Percentiles rank a stretch among this genome's conserved stretches.
These are phyloP conservation scores for Calonectria fujianensis DNA, from an alignment of 2,329 filamentous ascomycete species.

Conservation along the genomic window DNA sequence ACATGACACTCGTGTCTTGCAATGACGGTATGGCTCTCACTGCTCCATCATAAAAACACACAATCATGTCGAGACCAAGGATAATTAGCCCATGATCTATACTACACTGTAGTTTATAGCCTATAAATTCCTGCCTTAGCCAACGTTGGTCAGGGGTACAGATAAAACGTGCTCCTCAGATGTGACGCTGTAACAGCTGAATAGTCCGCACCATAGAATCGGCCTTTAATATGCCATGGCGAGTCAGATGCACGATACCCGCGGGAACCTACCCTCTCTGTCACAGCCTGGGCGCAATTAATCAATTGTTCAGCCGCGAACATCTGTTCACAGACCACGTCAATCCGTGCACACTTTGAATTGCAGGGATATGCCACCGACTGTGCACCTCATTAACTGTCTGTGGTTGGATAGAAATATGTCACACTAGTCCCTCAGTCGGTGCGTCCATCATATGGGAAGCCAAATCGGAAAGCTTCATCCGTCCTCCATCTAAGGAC, in stretches of 20 bases:
- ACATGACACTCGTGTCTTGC: neutral
- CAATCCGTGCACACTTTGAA: slow-evolving; percentile 14
- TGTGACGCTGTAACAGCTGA: neutral
- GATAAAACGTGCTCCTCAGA: neutral
- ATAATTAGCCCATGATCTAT: neutral
- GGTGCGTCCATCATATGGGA: neutral
- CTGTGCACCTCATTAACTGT: neutral
- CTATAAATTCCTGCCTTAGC: neutral
- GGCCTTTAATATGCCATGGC: neutral
- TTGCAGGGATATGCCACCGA: neutral
- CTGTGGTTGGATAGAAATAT: slow-evolving; percentile 8
- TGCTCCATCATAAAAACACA: neutral
- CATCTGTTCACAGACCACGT: neutral
- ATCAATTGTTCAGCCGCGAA: neutral
- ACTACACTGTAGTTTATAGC: neutral
- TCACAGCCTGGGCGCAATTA: neutral
- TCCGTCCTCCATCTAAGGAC: neutral
- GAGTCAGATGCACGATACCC: neutral
- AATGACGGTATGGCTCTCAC: neutral
- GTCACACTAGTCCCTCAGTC: slow-evolving; percentile 15
- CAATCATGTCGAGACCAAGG: neutral
- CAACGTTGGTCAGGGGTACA: neutral
- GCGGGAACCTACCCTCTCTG: neutral
- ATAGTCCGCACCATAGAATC: neutral
- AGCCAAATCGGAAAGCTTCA: slow-evolving; percentile 6